Evolutionary conservation across 331 rosid species (phyloP).

Genomic region (Malus hybrid): DNA sequence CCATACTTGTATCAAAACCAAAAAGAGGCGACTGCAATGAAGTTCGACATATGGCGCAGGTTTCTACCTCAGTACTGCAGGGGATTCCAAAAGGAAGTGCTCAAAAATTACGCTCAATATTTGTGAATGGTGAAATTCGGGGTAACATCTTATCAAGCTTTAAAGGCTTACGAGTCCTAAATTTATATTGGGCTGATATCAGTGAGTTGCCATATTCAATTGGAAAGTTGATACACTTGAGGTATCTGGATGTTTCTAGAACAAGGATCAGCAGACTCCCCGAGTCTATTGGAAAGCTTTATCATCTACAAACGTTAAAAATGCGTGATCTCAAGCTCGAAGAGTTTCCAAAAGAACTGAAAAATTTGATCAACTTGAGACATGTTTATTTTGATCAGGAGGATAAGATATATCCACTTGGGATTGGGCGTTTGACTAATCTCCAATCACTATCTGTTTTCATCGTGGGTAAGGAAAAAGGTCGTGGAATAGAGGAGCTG

Average conservation of each 20-base stretch:
- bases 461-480: neutral
- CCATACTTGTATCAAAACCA: neutral
- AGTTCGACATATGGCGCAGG: neutral
- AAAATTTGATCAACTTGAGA: neutral
- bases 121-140: neutral
- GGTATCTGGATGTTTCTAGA: neutral
- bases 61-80: neutral
- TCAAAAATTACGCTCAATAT: neutral
- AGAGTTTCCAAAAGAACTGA: neutral
- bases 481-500: neutral
- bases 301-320: neutral
- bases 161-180: neutral
- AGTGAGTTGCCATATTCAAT: neutral
- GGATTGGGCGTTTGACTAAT: neutral
- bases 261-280: neutral
- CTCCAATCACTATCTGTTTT: neutral
- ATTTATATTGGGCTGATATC: neutral
- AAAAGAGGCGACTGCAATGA: neutral
- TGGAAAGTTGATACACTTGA: neutral
- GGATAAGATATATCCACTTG: neutral
- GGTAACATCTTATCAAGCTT: neutral
- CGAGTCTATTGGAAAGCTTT: neutral
- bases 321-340: neutral
- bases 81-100: neutral
- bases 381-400: neutral